Evolutionary conservation across 2,329 filamentous ascomycete species (phyloP).

Genomic region (Phialemoniopsis sp.): DNA sequence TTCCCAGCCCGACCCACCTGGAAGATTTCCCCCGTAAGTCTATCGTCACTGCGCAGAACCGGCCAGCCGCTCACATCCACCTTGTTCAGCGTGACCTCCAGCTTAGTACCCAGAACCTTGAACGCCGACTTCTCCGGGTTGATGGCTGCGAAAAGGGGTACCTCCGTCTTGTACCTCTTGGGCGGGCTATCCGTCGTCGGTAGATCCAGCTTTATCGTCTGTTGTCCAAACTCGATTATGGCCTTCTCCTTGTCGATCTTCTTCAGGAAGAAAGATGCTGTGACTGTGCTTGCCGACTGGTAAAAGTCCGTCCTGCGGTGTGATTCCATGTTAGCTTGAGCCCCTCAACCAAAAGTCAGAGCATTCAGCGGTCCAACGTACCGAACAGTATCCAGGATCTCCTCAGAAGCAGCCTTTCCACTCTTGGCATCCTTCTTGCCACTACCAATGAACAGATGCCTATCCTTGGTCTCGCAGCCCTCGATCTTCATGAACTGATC

Average conservation of each 20-base stretch:
- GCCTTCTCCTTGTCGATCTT: slow-evolving; percentile 86
- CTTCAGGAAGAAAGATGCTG: slow-evolving; percentile 91
- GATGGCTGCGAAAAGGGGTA: slow-evolving; percentile 75
- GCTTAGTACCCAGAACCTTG: slow-evolving; percentile 83
- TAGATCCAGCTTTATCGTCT: slow-evolving; percentile 70
- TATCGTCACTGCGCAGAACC: slow-evolving; percentile 75
- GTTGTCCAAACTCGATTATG: slow-evolving; percentile 63
- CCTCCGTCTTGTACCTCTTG: slow-evolving; percentile 72
- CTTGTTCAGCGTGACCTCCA: slow-evolving; percentile 72
- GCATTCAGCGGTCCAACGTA: slow-evolving; percentile 34
- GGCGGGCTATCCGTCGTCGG: slow-evolving; percentile 71
- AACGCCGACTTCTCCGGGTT: slow-evolving; percentile 70
- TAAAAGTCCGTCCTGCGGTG: slow-evolving; percentile 92
- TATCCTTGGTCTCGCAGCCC: slow-evolving; percentile 77
- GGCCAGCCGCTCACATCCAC: slow-evolving; percentile 80
- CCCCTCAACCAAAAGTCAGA: no score
- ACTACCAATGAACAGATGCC: slow-evolving; percentile 81
- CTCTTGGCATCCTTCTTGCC: slow-evolving; percentile 57
- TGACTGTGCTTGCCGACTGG: slow-evolving; percentile 80
- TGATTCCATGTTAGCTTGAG: no score
- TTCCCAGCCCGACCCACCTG: slow-evolving; percentile 78
- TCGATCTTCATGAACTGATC: slow-evolving; percentile 96
- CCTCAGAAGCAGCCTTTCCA: slow-evolving; percentile 46
- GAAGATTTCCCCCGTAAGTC: slow-evolving; percentile 69
- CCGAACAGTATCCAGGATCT: slow-evolving; percentile 74